Evolutionary conservation across 371 early-diverging fungal species (phyloP), one percentile per base, ranked within the genome.

Genomic region (Mortierella polycephala): DNA sequence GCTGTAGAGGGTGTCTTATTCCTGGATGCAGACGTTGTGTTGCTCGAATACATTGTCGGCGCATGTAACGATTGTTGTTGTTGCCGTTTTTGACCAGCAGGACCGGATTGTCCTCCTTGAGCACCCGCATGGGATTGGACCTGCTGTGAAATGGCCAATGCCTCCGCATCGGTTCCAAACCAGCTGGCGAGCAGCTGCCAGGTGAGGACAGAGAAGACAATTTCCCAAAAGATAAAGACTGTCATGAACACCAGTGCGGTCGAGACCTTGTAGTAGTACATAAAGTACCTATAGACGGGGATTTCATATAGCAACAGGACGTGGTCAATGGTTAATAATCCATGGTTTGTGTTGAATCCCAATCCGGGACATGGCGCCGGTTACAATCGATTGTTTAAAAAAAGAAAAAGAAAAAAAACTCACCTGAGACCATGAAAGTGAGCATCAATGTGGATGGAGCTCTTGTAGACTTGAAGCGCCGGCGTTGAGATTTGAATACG

Each of bases 341-440:
- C 30, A 30, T 30, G 30, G 4, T 30, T 4, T 30, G 30, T 30
- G 30, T 30, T 30, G 30, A 30, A 30, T 4, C 30, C 30, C 30
- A 30, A 30, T 30, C 30, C 30, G 30, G 8, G 8, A 7, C 20
- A 9, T 2, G 47, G 18, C 12, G 10, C 7, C 10, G 9, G 58
- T 81, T 66, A 86, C 87, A 88, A 65, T 88, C 84, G 82, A 13
- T 83, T 84, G 30, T 2, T 30, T 30, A 30, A 30, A 30, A 30
- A n/a, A n/a, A n/a, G n/a, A n/a, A n/a, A n/a, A n/a, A n/a, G n/a
- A n/a, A n/a, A n/a, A 88, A 82, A 65, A 79, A 79, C 82, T 85
- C 89, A 87, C 74, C 95, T 83, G 13, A 96, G 84, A n/a, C 96
- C 96, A 69, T 91, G 89, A 84, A 96, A 96, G 81, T 93, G 92